Conservation (phyloP, 176 grass and related monocot species). For the Tillandsia fasciculata region DNA sequence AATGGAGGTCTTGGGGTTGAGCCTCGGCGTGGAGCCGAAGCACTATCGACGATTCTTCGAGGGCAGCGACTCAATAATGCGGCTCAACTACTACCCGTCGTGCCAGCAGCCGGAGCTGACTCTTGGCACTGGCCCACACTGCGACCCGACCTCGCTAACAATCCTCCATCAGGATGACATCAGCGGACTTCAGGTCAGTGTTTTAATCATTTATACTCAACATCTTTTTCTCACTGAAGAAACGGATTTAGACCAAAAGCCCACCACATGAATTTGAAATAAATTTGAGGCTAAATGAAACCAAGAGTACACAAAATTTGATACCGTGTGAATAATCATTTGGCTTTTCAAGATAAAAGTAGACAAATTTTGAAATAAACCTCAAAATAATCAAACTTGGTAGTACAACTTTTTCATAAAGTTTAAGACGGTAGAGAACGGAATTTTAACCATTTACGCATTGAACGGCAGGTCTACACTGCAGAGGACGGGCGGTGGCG, state of each 20-base stretch:
- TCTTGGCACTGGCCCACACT: conserved; percentile 74
- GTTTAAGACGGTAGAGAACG: no score
- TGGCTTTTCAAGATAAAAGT: no score
- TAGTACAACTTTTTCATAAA: no score
- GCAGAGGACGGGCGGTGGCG: no score
- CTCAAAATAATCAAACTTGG: no score
- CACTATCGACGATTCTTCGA: conserved; percentile 25
- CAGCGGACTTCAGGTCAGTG: conserved; percentile 67
- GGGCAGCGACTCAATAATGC: conserved; percentile 40
- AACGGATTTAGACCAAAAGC: conserved; percentile 31
- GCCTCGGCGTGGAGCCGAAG: conserved; percentile 15
- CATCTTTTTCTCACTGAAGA: conserved; percentile 80
- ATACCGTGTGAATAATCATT: no score
- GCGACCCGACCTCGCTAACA: conserved; percentile 87
- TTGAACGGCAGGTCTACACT: no score
- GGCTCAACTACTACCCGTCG: conserved; percentile 90
- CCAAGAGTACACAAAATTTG: no score
- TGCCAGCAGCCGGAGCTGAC: conserved; percentile 70
- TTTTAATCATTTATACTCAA: conserved; percentile 26
- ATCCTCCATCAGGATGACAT: conserved; percentile 97
- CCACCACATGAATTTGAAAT: neutral
- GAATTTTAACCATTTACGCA: no score
- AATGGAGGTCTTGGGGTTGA: conserved; percentile 25
- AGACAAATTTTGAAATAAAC: no score
- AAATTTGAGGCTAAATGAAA: neutral